phyloP scores from a whole-genome alignment of 1,139 yeast species.

The Torulaspora globosa region DNA sequence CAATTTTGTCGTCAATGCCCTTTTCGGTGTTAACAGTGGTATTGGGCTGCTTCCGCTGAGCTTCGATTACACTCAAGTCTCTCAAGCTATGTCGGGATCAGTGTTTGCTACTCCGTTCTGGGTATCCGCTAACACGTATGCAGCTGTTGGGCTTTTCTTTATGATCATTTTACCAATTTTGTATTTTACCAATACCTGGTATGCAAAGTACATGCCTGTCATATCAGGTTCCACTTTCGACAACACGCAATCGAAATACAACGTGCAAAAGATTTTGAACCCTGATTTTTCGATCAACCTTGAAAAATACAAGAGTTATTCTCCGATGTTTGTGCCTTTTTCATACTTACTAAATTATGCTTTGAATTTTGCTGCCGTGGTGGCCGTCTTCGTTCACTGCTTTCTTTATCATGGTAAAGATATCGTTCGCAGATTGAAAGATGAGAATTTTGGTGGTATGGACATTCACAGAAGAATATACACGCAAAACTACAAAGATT shows the following conservation, averaged over 20 bases:
- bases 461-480: slow-evolving; percentile 43
- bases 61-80: slow-evolving; percentile 45
- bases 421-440: slow-evolving; percentile 35
- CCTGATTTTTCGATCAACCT: slow-evolving; percentile 30
- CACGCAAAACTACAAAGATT: slow-evolving; percentile 39
- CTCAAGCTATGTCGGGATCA: slow-evolving; percentile 40
- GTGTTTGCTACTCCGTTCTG: slow-evolving; percentile 57
- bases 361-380: slow-evolving; percentile 43
- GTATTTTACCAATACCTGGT: slow-evolving; percentile 42
- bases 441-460: slow-evolving; percentile 37
- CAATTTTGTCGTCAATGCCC: slow-evolving; percentile 45
- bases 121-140: slow-evolving; percentile 40
- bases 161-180: slow-evolving; percentile 36
- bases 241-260: slow-evolving; percentile 37
- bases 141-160: slow-evolving; percentile 37
- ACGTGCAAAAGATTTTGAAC: slow-evolving; percentile 42
- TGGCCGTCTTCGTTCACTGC: slow-evolving; percentile 42
- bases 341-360: slow-evolving; percentile 42
- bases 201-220: slow-evolving; percentile 43
- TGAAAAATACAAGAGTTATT: slow-evolving; percentile 36
- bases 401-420: slow-evolving; percentile 42
- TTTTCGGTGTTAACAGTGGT: slow-evolving; percentile 51
- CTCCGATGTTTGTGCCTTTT: slow-evolving; percentile 42
- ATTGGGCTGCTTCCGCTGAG: slow-evolving; percentile 52
- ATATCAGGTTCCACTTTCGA: slow-evolving; percentile 41